Evolutionary conservation across 257 asterid genomes (phyloP).

Genomic region (Solanum megistacrolobum): DNA sequence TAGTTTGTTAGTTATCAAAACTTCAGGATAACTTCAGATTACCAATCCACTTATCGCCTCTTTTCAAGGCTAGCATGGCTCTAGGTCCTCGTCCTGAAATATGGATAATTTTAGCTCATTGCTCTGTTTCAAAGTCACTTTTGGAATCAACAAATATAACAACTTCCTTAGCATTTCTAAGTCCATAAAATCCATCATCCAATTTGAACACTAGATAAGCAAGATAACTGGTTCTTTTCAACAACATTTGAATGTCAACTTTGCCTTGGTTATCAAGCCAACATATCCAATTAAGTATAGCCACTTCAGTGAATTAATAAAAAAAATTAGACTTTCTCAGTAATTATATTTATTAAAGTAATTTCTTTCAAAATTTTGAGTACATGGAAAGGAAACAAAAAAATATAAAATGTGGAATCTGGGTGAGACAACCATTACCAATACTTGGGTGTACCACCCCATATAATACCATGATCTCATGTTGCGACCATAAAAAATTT

Average conservation of each 20-base stretch:
- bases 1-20: too few species aligned
- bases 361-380: not conserved
- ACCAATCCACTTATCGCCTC: constrained; percentile 3
- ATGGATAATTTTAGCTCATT: not conserved
- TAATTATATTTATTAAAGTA: not conserved
- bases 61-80: not conserved
- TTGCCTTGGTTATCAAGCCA: constrained; percentile 57
- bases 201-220: constrained; percentile 41
- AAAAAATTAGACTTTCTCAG: not conserved
- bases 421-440: constrained; percentile 23
- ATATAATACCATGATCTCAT: constrained; percentile 11
- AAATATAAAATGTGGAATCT: constrained; percentile 19
- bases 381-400: not conserved
- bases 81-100: not conserved
- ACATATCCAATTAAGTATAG: constrained; percentile 29
- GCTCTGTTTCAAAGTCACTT: not conserved
- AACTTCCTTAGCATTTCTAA: constrained; percentile 1
- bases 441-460: constrained; percentile 3
- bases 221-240: constrained; percentile 12
- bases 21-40: too few species aligned
- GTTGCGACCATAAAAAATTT: constrained; percentile 26
- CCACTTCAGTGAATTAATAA: constrained; percentile 55
- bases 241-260: constrained; percentile 7
- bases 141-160: not conserved
- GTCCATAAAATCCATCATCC: not conserved